Conservation (phyloP, 2,329 filamentous ascomycete species). For the Chalaropsis ovoidea region DNA sequence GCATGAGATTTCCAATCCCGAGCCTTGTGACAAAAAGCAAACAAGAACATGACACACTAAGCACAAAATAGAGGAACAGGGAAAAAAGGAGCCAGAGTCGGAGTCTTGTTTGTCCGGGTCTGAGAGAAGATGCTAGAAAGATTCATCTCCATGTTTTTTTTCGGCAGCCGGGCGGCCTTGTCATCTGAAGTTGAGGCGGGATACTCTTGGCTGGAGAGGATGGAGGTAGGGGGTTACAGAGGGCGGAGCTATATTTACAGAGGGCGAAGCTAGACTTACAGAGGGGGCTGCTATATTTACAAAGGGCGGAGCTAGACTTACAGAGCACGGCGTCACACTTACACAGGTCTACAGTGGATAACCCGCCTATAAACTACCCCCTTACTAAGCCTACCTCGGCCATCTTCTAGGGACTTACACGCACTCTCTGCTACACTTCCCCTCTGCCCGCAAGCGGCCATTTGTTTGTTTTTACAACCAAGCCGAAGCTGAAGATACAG, state of each 20-base stretch:
- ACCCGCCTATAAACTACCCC: too few species aligned
- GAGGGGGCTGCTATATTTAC: too few species aligned
- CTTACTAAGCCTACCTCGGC: not conserved
- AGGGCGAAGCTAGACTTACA: too few species aligned
- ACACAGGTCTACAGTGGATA: too few species aligned
- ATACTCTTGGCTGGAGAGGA: not conserved
- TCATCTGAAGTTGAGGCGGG: not conserved
- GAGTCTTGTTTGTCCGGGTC: not conserved
- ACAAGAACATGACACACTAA: not conserved
- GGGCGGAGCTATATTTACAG: too few species aligned
- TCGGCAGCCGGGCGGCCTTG: too few species aligned
- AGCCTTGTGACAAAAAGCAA: not conserved
- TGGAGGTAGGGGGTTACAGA: too few species aligned
- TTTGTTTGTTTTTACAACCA: not conserved
- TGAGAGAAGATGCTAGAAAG: slow-evolving; percentile 5
- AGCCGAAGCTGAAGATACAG: too few species aligned
- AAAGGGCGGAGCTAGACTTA: too few species aligned
- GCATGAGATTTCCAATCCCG: slow-evolving; percentile 2
- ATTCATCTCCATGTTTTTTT: not conserved
- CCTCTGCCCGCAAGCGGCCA: not conserved
- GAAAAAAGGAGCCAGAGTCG: not conserved
- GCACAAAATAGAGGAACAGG: not conserved
- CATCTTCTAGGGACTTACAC: not conserved
- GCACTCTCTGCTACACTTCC: not conserved
- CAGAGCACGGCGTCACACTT: too few species aligned